These are phyloP conservation scores for Flaveria linearis DNA, from an alignment of 129 eudicot genomes.

Conservation along the genomic window DNA sequence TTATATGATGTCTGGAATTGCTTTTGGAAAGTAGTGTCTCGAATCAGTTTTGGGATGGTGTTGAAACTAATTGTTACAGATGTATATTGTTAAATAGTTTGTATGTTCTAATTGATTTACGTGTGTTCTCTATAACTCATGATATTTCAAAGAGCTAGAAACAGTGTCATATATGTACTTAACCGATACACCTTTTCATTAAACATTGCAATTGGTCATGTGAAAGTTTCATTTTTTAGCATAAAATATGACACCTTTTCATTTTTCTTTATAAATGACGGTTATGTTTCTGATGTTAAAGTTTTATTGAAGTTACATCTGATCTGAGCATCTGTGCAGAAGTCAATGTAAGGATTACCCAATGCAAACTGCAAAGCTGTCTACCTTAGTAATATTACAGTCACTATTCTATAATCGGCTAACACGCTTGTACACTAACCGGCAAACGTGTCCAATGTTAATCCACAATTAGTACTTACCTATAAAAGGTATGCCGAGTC, in stretches of 20 bases:
- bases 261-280: background rate
- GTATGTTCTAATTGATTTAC: background rate
- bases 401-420: too few relatives aligned
- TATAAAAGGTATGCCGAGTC: background rate
- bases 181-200: background rate
- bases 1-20: background rate
- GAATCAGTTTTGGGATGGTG: background rate
- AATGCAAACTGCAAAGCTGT: background rate
- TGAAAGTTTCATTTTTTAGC: background rate
- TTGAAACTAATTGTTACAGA: too few relatives aligned
- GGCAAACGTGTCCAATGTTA: background rate
- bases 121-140: background rate
- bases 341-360: background rate
- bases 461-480: too few relatives aligned
- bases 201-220: background rate
- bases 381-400: background rate
- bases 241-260: background rate
- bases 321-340: background rate
- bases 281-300: background rate
- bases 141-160: background rate
- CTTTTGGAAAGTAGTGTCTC: background rate
- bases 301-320: background rate
- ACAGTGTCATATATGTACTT: background rate
- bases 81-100: too few relatives aligned
- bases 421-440: background rate